Base-by-base conservation (phyloP, 164 flowering plant species). In the Berberis vulgaris region DNA sequence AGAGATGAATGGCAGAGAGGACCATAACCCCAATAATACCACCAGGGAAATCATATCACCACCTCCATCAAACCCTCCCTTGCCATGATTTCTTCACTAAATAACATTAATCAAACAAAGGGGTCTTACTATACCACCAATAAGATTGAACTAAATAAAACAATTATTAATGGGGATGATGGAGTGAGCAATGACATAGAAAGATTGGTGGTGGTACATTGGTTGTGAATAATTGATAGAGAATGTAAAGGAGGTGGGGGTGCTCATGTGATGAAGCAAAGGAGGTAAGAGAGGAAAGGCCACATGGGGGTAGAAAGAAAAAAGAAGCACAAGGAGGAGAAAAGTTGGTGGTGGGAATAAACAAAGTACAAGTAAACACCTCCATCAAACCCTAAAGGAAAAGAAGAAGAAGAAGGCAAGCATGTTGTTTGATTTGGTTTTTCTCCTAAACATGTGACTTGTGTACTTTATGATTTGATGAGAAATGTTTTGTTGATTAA, bases 241-340 rank as follows among this genome's bases (percentile, higher is more conserved):
- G 57, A 62, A 71, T 72, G 74, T 62, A 72, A 73, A 75, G 76
- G 68, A 61, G 74, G 74, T 69, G 74, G 74, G 73, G 26, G 26
- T 26, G 26, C 67, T 77, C 84, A 79, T 75, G 84, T 77, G 80
- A 71, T 70, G 60, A 62, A 26, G 26, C 26, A 26, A 26, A 26
- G 26, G 26, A 26, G 26, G 61, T 53, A 54, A 49, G 41, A 8
- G 45, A 72, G 72, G 65, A 12, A 52, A 52, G n/a, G 50, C 67
- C 78, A 76, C 80, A 74, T 71, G 75, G 76, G 59, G 26, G 26
- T 26, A 26, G 26, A 26, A 38, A 55, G 62, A 70, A 66, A 66
- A 69, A 52, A 52, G 54, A 10, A 10, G 54, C 11, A 65, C 67
- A 45, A 47, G 44, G 13, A 54, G 62, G 57, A 59, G 52, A 67